Evolutionary conservation across 305 asterid genomes (phyloP), one percentile per base, ranked within the genome.

Genomic region (Fraxinus albicans): DNA sequence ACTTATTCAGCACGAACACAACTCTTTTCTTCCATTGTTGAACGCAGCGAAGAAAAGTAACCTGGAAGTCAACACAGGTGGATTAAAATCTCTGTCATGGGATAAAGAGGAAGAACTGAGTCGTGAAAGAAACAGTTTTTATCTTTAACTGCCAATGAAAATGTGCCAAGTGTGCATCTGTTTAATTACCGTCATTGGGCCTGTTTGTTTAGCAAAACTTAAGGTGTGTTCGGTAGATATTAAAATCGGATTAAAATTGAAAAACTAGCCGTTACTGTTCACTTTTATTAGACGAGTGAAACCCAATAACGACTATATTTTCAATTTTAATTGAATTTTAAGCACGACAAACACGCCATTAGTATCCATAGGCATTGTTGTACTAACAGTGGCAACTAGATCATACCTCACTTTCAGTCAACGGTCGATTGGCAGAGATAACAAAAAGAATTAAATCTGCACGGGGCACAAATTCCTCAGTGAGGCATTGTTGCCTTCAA

Each of bases 391-490:
- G 21, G 82, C 73, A 70, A 81, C 69, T 76, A 82, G 65, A 84
- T 78, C 85, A 81, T 91, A 96, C 99, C 98, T 96, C 99, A 82
- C 99, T 96, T 90, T 96, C 99, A 79, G 97, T 93, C 86, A 96
- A 88, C 63, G 98, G 99, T 75, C 99, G 92, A 84, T 96, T 98
- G 27, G 99, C 97, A 76, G 99, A 96, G 90, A 96, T 86, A 83
- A 96, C 96, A 89, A 96, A 96, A 73, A 96, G 94, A 83, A 94
- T 88, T 87, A 96, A 89, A 91, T 96, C 98, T 73, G 99, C 97
- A 79, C 97, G 99, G 73, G 99, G 99, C 86, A 96, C 96, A 87
- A 96, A 96, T 85, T 95, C 99, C 89, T 96, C 99, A 0, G 99
- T 96, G 79, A 96, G 90, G 70, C 92, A 93, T 84, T 96, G 98